Base-by-base conservation (phyloP, 2,329 filamentous ascomycete species). In the Nectriaceae sp. region DNA sequence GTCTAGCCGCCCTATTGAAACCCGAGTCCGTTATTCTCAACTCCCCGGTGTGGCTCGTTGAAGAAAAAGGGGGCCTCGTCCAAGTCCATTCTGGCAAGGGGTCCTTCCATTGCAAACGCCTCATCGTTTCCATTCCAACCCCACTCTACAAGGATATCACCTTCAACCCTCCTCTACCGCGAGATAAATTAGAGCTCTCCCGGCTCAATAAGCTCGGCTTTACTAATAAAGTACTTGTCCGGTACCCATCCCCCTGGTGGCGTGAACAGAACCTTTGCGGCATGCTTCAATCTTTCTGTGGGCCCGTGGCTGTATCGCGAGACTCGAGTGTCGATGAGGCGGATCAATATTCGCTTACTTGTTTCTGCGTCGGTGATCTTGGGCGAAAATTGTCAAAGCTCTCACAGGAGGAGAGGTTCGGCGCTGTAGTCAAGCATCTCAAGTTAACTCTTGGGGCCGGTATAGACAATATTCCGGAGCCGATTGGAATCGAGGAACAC, bases 301-400 rank as follows among this genome's bases (percentile, higher is more conserved):
- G 78, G 0, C 78, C 79, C 0, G 70, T 70, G 3, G 60, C 65
- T 3, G 69, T 80, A 1, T 65, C 70, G 2, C 69, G 77, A 16
- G 78, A 82, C 46, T 76, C 70, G 3, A 59, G 58, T 41, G 60
- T 51, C 21, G 58, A 60, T 2, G 49, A 48, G 2, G 64, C 68
- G 21, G 41, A 52, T 4, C 63, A 68, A 41, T 62, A 63, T 52
- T 61, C 61, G 0, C 54, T 74, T 13, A 73, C 70, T 2, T 73
- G 70, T 50, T 78, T 78, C 57, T 55, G 76, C 43, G 55, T 54
- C 1, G 70, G 73, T 2, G 62, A 67, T 2, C 51, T 61, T 1
- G 75, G 70, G 2, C 56, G 59, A 0, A 55, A 38, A 1, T 74
- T 70, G 70, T 52, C 62, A 0, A 41, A 59, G 0, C 62, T 59